Evolutionary conservation across 2,329 filamentous ascomycete genomes (phyloP).

Genomic region (Colletotrichum siamense): DNA sequence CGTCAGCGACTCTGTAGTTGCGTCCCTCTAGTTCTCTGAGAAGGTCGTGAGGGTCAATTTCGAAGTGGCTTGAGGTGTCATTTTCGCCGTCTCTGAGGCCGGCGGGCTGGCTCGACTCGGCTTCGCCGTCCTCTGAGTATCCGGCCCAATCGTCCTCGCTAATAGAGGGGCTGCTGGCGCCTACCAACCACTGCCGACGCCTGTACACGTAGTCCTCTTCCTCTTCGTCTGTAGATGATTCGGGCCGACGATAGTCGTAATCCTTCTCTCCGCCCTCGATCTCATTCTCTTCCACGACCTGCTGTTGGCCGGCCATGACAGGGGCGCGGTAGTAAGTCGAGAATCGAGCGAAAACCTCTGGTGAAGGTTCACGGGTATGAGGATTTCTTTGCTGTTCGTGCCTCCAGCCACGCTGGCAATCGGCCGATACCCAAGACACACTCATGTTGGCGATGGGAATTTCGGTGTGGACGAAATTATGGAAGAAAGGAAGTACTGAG

Average conservation of each 20-base stretch:
- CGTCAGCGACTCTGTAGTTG: background rate
- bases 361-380: background rate
- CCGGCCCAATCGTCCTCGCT: background rate
- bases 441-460: background rate
- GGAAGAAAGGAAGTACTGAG: background rate
- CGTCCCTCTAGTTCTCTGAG: background rate
- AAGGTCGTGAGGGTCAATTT: background rate
- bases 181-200: background rate
- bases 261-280: background rate
- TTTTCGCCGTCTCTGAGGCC: background rate
- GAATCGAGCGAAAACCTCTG: background rate
- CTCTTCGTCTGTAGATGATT: background rate
- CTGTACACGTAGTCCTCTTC: background rate
- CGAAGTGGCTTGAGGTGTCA: background rate
- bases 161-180: background rate
- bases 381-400: background rate
- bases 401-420: background rate
- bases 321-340: background rate
- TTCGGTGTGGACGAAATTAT: background rate
- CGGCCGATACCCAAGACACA: background rate
- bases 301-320: background rate
- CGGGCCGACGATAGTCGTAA: background rate
- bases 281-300: background rate
- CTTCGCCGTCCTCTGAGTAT: background rate
- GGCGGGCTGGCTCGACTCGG: background rate